Conservation (phyloP, 1,284 basidiomycete species). For the Cryptococcus jaspeensis region DNA sequence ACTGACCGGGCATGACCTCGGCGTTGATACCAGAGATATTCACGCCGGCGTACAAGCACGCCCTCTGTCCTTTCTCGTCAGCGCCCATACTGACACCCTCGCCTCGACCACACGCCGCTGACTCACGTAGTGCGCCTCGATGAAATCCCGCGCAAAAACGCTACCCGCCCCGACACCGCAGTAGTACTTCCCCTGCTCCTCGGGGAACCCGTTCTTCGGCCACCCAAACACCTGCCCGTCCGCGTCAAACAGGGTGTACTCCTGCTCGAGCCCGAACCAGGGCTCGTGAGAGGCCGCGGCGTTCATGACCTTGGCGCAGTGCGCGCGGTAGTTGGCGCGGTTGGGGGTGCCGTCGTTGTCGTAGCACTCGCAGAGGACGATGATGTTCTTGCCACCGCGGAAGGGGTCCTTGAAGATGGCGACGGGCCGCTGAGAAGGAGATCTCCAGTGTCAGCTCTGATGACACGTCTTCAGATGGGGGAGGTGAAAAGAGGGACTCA, state of each 20-base stretch:
- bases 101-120: too few species aligned
- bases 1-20: slow-evolving; percentile 99
- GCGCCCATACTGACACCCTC: background rate
- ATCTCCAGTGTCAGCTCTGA: slow-evolving; percentile 7
- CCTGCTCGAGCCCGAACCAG: slow-evolving; percentile 99
- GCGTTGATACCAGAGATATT: slow-evolving; percentile 99
- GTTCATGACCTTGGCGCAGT: slow-evolving; percentile 90
- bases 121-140: slow-evolving; percentile 90
- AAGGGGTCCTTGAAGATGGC: slow-evolving; percentile 99
- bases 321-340: slow-evolving; percentile 91
- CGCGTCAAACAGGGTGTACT: slow-evolving; percentile 95
- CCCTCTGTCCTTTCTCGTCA: slow-evolving; percentile 35
- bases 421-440: slow-evolving; percentile 66
- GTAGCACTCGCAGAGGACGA: slow-evolving; percentile 95
- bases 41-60: slow-evolving; percentile 92
- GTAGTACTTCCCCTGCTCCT: slow-evolving; percentile 99
- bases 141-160: slow-evolving; percentile 97
- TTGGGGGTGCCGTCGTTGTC: slow-evolving; percentile 99
- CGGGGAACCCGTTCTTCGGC: slow-evolving; percentile 99
- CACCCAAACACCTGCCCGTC: slow-evolving; percentile 92
- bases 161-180: slow-evolving; percentile 97
- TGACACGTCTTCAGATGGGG: too few species aligned
- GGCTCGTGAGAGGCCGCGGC: slow-evolving; percentile 73
- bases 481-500: slow-evolving; percentile 24
- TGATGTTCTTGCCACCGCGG: slow-evolving; percentile 96